Evolutionary conservation across 2,329 filamentous ascomycete species (phyloP).

Genomic region (Arthroderma sp.): DNA sequence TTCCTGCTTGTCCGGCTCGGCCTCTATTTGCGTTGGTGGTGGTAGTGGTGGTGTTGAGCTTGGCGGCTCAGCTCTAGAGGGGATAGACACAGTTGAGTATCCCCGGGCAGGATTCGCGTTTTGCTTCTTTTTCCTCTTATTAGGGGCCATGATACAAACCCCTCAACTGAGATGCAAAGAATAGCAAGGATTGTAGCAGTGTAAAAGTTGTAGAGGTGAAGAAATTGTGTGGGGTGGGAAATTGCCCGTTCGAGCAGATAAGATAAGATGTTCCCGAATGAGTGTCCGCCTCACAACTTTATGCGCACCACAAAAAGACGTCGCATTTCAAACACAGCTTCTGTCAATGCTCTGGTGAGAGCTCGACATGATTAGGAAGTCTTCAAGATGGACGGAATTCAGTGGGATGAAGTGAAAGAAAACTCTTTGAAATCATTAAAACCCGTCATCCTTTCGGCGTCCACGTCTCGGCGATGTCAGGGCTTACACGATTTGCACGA

Average conservation of each 20-base stretch:
- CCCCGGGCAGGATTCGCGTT: conserved; percentile 76
- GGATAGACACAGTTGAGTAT: conserved; percentile 85
- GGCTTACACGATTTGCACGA: conserved; percentile 33
- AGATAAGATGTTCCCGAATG: too few relatives aligned
- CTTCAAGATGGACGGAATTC: conserved; percentile 29
- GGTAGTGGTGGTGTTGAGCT: conserved; percentile 15
- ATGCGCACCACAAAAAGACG: too few relatives aligned
- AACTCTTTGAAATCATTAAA: conserved; percentile 28
- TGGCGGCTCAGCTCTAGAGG: conserved; percentile 58
- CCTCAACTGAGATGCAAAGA: not conserved
- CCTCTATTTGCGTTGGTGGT: too few relatives aligned
- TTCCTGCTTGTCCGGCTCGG: too few relatives aligned
- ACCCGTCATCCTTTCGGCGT: conserved; percentile 29
- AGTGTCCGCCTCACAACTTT: too few relatives aligned
- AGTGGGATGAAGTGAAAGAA: conserved; percentile 32
- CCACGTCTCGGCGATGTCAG: conserved; percentile 28
- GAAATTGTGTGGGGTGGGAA: too few relatives aligned
- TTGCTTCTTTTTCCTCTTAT: conserved; percentile 62
- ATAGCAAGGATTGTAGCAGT: too few relatives aligned
- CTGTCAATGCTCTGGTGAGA: too few relatives aligned
- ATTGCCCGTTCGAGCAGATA: too few relatives aligned
- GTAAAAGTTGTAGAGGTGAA: too few relatives aligned
- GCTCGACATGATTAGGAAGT: too few relatives aligned
- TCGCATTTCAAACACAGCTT: too few relatives aligned
- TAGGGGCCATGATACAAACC: conserved; percentile 8